Evolutionary conservation across 2,329 filamentous ascomycete genomes (phyloP), one percentile per base, ranked within the genome.

Genomic region (Talaromyces sp.): DNA sequence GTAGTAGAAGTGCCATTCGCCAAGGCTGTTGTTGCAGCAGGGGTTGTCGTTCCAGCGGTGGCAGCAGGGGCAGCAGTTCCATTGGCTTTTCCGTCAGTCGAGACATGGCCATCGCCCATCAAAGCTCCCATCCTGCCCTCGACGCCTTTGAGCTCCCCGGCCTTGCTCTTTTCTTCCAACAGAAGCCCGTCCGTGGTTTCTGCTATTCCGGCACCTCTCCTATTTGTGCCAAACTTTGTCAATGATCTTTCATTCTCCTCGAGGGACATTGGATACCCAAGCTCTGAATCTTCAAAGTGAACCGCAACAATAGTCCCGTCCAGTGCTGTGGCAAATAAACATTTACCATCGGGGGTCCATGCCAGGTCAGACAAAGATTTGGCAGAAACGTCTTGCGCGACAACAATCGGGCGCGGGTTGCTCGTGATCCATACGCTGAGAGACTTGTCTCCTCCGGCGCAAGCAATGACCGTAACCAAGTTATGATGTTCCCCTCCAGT

Each of bases 401-500:
- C 92, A 23, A 97, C 88, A 23, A 98, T 88, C 0, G 95, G 95
- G 27, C 95, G 83, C 0, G 95, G 93, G 28, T 91, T 96, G 71
- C 92, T 96, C 1, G 96, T 99, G 69, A 97, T 98, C 95, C 95
- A 99, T 42, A 99, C 89, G 70, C 92, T 97, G 50, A 99, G 78
- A 2, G 93, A 95, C 76, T 97, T 98, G 74, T 99, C 95, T 70
- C 96, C 95, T 3, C 95, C 96, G 5, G 94, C 95, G 65, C 94
- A 98, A 8, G 96, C 95, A 68, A 99, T 96, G 0, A 99, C 94
- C 0, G 94, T 98, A 3, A 97, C 92, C 16, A 87, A 83, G 70
- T 78, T 67, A 65, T 79, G 74, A 23, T 73, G 68, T 65, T 79
- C 74, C 27, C 75, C 76, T 51, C 78, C 70, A 16, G 59, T 76